Evolutionary conservation across 352 stramenopile genomes (phyloP), one percentile per base, ranked within the genome.

Genomic region (Globisporangium megalacanthum): DNA sequence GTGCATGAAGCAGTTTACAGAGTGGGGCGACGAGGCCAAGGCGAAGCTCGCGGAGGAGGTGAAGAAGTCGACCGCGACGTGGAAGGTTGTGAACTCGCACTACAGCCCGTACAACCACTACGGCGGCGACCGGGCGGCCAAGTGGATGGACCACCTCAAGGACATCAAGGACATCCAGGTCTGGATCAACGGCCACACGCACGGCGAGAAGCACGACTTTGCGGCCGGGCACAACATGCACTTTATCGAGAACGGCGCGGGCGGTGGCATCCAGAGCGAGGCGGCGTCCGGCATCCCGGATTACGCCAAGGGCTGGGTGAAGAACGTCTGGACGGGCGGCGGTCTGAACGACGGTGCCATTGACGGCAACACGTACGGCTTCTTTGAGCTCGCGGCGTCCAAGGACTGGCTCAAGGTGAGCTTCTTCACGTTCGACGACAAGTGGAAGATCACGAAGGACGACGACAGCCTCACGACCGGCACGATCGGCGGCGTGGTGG

Each of bases 31-130:
- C 11, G 83, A 94, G 55, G 89, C 79, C 11, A 69, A 75, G 5
- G 75, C 65, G 52, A 70, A 88, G 52, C 67, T 91, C 8, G 66
- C 70, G 0, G 60, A 69, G 33, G 68, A 88, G 31, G 70, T 82
- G 4, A 71, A 76, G 14, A 61, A 69, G 45, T 92, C 82, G 7
- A 91, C 55, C 13, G 83, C 83, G 2, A 86, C 80, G 41, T 94
- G 83, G 79, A 94, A 94, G 68, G 78, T 94, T 41, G 79, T 94
- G 46, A 94, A 94, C 67, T 83, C 73, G 46, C 84, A 92, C 68
- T 94, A 94, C 70, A 83, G 66, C 2, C 80, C 84, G 5, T 85
- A 88, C 53, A 72, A 80, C 54, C 83, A 94, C 69, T 88, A 89
- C 59, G 70, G 76, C 15, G 68, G 75, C 20, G 42, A 60, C 6